Evolutionary conservation across 805 yeast genomes (phyloP), one percentile per base, ranked within the genome.

Genomic region (Cyberlindnera maritima): DNA sequence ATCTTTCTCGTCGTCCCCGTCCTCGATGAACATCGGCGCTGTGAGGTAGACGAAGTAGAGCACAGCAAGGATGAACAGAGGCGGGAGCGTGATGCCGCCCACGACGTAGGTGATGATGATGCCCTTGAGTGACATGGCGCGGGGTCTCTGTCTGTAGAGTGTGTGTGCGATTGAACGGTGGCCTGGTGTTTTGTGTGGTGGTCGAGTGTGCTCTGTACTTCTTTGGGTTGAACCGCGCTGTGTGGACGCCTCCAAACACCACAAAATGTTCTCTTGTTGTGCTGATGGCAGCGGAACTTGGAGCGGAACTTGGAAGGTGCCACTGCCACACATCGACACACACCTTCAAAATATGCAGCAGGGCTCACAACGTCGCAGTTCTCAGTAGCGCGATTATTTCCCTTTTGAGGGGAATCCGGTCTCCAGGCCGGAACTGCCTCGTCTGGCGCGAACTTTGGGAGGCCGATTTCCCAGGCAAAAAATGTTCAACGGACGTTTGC

Each of bases 11-110:
- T 65, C 43, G n/a, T 50, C 58, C 11, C 50, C 49, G 3, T 59
- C 56, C 19, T 58, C 65, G 19, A 47, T 54, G 29, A 55, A 61
- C 41, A 53, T 58, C 40, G 68, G 80, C 20, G 67, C 52, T 21
- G 58, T 38, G 49, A 52, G 43, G 56, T 63, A 70, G 40, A 74
- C 67, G 32, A 71, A 54, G 53, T 64, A 76, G 17, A 77, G 49
- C 29, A 75, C 61, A 1, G 61, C 56, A 2, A 73, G 26, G 0
- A 81, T 32, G 2, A 79, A 47, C 32, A 83, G 49, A 1, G 96
- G 96, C 19, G 88, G 64, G 52, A 91, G 79, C 0, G 97, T 88
- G 8, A 89, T 41, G 0, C 97, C 97, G 7, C 97, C 97, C 3
- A 86, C 37, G 2, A 88, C 42, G 60, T 88, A 89, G 0, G 75